These are phyloP conservation scores for Pyricularia sp. DNA, from an alignment of 2,329 filamentous ascomycete species.

Conservation along the genomic window DNA sequence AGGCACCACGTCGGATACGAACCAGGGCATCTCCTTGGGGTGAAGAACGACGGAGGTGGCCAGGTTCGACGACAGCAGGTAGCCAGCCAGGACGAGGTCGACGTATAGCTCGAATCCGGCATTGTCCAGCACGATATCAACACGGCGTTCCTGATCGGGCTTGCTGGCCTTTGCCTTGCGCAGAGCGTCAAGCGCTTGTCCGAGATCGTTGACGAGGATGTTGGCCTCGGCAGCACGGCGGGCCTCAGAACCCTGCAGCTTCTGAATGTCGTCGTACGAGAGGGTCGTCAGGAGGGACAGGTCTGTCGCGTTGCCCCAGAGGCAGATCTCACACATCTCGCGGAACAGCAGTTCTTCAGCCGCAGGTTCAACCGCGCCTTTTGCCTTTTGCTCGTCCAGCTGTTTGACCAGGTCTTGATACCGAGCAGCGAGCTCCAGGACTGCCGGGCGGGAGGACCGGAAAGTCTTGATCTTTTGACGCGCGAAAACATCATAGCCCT, in stretches of 20 bases:
- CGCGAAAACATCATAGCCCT: slow-evolving; percentile 79
- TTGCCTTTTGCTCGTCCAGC: slow-evolving; percentile 42
- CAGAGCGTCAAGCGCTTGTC: slow-evolving; percentile 18
- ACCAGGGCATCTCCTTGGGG: slow-evolving; percentile 95
- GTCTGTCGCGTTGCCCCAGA: slow-evolving; percentile 97
- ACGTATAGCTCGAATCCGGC: slow-evolving; percentile 96
- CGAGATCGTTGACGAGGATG: slow-evolving; percentile 81
- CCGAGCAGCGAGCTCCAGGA: slow-evolving; percentile 30
- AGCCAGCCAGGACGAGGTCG: slow-evolving; percentile 85
- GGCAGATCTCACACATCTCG: slow-evolving; percentile 92
- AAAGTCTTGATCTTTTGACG: slow-evolving; percentile 89
- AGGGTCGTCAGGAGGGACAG: slow-evolving; percentile 82
- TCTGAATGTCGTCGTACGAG: slow-evolving; percentile 93
- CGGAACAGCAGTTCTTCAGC: slow-evolving; percentile 72
- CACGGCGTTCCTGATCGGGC: slow-evolving; percentile 49
- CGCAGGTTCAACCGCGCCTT: slow-evolving; percentile 38
- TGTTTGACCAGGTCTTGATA: slow-evolving; percentile 54
- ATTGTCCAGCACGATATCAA: slow-evolving; percentile 95
- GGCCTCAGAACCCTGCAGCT: slow-evolving; percentile 81
- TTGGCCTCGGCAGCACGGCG: slow-evolving; percentile 84
- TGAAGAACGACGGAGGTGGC: slow-evolving; percentile 84
- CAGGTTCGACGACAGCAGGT: slow-evolving; percentile 73
- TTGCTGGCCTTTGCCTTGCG: slow-evolving; percentile 11
- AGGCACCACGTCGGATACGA: slow-evolving; percentile 90
- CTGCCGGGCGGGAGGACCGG: slow-evolving; percentile 73